Base-by-base conservation (phyloP, 441 rosid genomes). In the Syzygium syzygioides region DNA sequence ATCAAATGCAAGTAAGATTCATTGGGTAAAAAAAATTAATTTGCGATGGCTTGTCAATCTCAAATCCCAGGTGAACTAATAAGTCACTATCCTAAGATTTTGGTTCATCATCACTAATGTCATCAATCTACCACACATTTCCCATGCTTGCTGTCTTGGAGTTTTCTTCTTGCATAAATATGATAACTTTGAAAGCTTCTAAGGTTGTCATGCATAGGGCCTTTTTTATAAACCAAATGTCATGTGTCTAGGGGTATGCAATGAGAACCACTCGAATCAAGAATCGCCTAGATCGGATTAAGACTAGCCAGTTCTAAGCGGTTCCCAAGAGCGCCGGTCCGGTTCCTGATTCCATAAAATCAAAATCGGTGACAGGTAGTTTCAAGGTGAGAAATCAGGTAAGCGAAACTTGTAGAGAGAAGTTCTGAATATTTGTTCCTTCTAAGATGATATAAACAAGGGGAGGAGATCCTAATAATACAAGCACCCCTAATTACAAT, bases 271-370 rank as follows among this genome's bases (percentile, higher is more conserved):
- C 48, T 45, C 48, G 2, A 45, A 45, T 45, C 48, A 1, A 45
- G 48, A 45, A 45, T 2, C 9, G 48, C 2, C 48, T 1, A 45
- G 9, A 45, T 45, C 0, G 0, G 48, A 45, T 45, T 1, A 9
- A 9, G 48, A 45, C 48, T 2, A 2, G 9, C 9, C 48, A 2
- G 2, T 45, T 45, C 9, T 45, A 0, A 2, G 9, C 2, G 7
- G 2, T 45, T 45, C 10, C 10, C 9, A 45, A 45, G 48, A 45
- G 7, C 48, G 2, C 48, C 48, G 7, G 1, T 45, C 9, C 48
- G 48, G 9, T 45, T 45, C 45, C 2, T 1, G 9, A 2, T 45
- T 7, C 48, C 9, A 45, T 45, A 45, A 45, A 45, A 45, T 45
- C 48, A 45, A 0, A 45, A 45, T 45, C 0, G 48, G 10, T 45